Evolutionary conservation across 768 basidiomycete genomes (phyloP).

Genomic region (Suillus subalutaceus): DNA sequence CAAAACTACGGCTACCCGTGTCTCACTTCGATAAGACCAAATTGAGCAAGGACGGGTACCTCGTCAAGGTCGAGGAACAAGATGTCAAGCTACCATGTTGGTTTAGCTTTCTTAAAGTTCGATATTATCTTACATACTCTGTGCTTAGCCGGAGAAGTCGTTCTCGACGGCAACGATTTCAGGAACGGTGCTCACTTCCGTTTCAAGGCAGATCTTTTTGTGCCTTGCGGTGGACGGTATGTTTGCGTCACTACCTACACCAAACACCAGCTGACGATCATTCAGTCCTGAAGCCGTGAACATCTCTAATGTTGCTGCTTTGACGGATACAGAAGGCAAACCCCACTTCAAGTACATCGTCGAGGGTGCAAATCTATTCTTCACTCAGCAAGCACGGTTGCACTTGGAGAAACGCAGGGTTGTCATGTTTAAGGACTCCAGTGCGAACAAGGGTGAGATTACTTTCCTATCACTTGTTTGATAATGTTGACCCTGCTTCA

Average conservation of each 20-base stretch:
- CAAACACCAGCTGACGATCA: neutral
- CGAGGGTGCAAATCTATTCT: slow-evolving; percentile 96
- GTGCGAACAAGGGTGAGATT: slow-evolving; percentile 87
- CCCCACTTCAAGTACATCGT: slow-evolving; percentile 97
- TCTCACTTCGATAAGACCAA: slow-evolving; percentile 80
- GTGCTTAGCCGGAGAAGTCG: slow-evolving; percentile 80
- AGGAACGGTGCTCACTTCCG: slow-evolving; percentile 92
- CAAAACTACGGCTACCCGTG: slow-evolving; percentile 84
- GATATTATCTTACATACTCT: neutral
- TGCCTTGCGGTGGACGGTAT: slow-evolving; percentile 93
- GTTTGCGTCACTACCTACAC: slow-evolving; percentile 19
- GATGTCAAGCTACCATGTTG: slow-evolving; percentile 89
- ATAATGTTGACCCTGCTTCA: slow-evolving; percentile 25
- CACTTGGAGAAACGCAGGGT: slow-evolving; percentile 95
- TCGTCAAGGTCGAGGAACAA: slow-evolving; percentile 91
- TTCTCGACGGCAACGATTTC: slow-evolving; percentile 96
- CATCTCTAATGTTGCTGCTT: slow-evolving; percentile 89
- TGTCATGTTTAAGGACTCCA: slow-evolving; percentile 92
- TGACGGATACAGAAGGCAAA: slow-evolving; percentile 92
- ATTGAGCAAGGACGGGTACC: slow-evolving; percentile 90
- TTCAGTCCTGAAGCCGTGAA: slow-evolving; percentile 89
- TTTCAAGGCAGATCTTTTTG: slow-evolving; percentile 96
- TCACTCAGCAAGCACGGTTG: slow-evolving; percentile 93
- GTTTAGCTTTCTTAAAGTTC: slow-evolving; percentile 32
- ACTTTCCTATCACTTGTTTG: neutral